phyloP scores from a whole-genome alignment of 2,329 filamentous ascomycete genomes.

The Penicillium sp. region DNA sequence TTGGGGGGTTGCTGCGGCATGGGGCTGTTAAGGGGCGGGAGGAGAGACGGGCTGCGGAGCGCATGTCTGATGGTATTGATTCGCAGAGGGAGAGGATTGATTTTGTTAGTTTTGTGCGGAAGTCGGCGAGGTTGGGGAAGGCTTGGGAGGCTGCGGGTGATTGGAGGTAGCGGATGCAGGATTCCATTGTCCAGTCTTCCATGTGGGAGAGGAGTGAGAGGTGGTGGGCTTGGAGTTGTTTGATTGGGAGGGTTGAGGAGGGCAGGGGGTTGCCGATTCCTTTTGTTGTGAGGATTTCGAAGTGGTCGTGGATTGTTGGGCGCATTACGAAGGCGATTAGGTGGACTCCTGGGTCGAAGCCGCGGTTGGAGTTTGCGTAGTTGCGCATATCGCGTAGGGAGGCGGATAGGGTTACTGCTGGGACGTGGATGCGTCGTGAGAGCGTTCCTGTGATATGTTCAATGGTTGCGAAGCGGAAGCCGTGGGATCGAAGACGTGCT shows the following conservation, averaged over 20 bases:
- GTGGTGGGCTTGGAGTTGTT: conserved; percentile 55
- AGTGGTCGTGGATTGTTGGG: conserved; percentile 53
- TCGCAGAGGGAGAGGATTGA: conserved; percentile 37
- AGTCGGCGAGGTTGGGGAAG: conserved; percentile 28
- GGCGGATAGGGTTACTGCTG: conserved; percentile 56
- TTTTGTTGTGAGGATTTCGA: conserved; percentile 60
- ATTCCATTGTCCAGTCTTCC: conserved; percentile 40
- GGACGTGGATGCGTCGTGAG: conserved; percentile 70
- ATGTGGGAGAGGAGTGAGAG: conserved; percentile 49
- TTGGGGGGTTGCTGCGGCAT: conserved; percentile 26
- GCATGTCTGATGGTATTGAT: conserved; percentile 43
- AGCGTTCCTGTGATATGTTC: conserved; percentile 66
- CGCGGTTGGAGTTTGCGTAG: conserved; percentile 43
- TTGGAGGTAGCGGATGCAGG: conserved; percentile 36
- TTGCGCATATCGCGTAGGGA: conserved; percentile 63
- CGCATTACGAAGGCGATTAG: conserved; percentile 44
- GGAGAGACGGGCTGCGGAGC: conserved; percentile 36
- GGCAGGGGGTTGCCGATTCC: conserved; percentile 59
- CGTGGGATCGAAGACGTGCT: conserved; percentile 62
- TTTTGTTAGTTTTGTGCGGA: conserved; percentile 48
- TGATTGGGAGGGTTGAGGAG: conserved; percentile 53
- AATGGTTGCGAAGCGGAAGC: conserved; percentile 72
- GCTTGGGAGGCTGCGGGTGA: conserved; percentile 23
- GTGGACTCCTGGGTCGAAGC: conserved; percentile 39
- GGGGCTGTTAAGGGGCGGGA: conserved; percentile 37